Conservation (phyloP, 345 rosid genomes). For the Murraya paniculata region DNA sequence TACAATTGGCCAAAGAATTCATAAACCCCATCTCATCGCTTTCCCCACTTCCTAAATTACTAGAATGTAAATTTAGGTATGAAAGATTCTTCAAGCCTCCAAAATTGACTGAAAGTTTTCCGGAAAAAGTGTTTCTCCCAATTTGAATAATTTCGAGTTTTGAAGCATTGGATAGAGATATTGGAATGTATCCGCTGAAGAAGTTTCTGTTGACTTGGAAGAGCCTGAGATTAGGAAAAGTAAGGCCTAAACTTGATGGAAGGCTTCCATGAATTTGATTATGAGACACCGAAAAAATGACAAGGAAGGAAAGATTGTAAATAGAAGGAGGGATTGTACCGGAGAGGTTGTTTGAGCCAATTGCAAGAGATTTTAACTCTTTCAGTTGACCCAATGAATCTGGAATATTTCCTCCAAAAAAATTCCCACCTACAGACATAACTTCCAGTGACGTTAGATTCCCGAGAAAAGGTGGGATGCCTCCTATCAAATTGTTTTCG, state of each 20-base stretch:
- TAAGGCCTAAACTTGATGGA: conserved; percentile 9
- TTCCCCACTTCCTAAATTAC: conserved; percentile 19
- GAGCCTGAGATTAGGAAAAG: conserved; percentile 1
- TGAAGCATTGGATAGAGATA: conserved; percentile 23
- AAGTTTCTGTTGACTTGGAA: not conserved
- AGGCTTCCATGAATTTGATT: conserved; percentile 28
- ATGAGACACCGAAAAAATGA: not conserved
- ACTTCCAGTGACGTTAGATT: conserved; percentile 17
- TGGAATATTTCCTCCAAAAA: not conserved
- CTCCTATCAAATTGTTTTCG: conserved; percentile 16
- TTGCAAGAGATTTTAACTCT: not conserved
- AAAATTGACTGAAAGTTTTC: conserved; percentile 14
- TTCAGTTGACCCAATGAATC: not conserved
- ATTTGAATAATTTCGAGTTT: not conserved
- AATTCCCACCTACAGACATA: not conserved
- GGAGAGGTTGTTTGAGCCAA: not conserved
- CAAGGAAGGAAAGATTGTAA: not conserved
- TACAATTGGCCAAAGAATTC: conserved; percentile 11
- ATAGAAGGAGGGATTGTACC: conserved; percentile 12
- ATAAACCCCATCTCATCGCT: conserved; percentile 17
- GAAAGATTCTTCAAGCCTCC: conserved; percentile 7
- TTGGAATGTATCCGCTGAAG: conserved; percentile 20
- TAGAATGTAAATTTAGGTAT: not conserved
- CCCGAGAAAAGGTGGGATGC: conserved; percentile 11
- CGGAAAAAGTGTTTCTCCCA: conserved; percentile 3